These are phyloP conservation scores for Imleria badia DNA, from an alignment of 768 basidiomycete genomes.

Conservation along the genomic window DNA sequence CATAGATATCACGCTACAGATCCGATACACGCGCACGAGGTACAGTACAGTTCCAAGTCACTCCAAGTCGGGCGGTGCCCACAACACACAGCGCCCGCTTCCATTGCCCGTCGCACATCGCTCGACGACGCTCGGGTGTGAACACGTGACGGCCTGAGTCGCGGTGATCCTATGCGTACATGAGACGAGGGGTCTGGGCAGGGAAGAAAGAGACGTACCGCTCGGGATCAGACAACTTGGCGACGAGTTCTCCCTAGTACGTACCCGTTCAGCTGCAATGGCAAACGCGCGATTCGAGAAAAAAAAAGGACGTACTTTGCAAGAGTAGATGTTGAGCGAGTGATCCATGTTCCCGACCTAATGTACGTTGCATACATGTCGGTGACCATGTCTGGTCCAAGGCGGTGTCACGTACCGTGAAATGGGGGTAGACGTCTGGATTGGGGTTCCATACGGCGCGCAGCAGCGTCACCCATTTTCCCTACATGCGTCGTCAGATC, in stretches of 20 bases:
- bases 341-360: constrained; percentile 82
- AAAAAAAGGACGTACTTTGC: constrained; percentile 47
- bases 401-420: constrained; percentile 53
- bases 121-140: constrained; percentile 73
- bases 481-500: constrained; percentile 44
- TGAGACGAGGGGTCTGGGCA: background rate
- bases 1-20: no score
- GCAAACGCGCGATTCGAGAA: background rate
- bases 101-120: constrained; percentile 77
- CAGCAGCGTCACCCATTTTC: constrained; percentile 77
- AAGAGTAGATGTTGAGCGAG: constrained; percentile 69
- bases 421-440: constrained; percentile 79
- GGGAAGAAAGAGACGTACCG: constrained; percentile 40
- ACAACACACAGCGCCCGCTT: constrained; percentile 76
- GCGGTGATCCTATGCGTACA: constrained; percentile 60
- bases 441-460: constrained; percentile 79
- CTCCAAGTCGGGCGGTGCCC: constrained; percentile 51
- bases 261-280: background rate
- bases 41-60: background rate
- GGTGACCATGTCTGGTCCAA: no score
- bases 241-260: constrained; percentile 64
- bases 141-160: constrained; percentile 88
- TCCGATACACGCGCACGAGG: background rate
- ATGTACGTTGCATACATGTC: background rate
- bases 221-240: constrained; percentile 55